Conservation (phyloP, 495 filamentous ascomycete species). For the Entonaema liquescens region DNA sequence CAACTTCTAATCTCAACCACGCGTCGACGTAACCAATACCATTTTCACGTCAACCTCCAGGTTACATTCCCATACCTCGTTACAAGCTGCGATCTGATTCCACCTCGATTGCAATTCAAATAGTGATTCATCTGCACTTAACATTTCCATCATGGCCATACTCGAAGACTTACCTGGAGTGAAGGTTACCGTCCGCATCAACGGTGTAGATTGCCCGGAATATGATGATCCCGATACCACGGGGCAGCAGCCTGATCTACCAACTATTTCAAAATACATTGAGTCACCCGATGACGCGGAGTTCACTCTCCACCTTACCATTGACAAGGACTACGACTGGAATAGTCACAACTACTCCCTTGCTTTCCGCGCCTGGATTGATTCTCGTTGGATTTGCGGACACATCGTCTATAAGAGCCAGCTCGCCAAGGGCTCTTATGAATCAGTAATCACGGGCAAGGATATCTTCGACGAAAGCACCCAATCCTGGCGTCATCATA, state of each 20-base stretch:
- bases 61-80: no score
- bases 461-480: neutral
- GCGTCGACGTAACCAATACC: no score
- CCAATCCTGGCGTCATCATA: conserved; percentile 1
- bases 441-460: neutral
- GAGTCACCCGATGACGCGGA: conserved; percentile 44
- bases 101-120: neutral
- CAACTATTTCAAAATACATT: conserved; percentile 42
- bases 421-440: neutral
- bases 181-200: conserved; percentile 35
- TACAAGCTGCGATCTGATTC: no score
- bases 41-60: no score
- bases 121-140: no score
- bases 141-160: conserved; percentile 43
- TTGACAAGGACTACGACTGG: conserved; percentile 23
- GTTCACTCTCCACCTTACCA: conserved; percentile 29
- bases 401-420: neutral
- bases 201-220: conserved; percentile 31
- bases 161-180: conserved; percentile 38
- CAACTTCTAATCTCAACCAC: no score
- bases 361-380: neutral
- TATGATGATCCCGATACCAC: conserved; percentile 38
- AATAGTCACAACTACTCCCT: conserved; percentile 16
- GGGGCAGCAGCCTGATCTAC: neutral
- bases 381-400: neutral